Conservation (phyloP, 805 yeast genomes). For the Candida sonorensis region DNA sequence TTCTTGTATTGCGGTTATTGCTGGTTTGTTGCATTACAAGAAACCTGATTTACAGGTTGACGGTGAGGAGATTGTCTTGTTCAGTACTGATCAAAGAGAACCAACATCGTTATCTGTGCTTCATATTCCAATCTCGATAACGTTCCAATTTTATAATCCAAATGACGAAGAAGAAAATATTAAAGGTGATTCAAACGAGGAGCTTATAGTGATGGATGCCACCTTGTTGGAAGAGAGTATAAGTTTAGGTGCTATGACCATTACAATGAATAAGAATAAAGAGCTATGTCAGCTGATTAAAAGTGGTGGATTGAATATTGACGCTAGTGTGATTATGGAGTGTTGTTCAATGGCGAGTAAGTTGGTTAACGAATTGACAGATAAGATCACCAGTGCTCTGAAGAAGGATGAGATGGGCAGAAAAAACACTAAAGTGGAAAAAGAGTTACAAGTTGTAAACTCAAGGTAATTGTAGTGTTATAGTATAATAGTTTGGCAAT, state of each 20-base stretch:
- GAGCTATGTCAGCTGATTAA: conserved; percentile 88
- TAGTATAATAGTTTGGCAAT: too few relatives aligned
- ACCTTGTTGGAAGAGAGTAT: conserved; percentile 68
- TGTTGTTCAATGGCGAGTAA: conserved; percentile 61
- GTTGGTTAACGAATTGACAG: conserved; percentile 59
- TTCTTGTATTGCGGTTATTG: conserved; percentile 83
- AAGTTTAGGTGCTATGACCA: conserved; percentile 72
- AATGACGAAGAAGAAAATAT: conserved; percentile 57
- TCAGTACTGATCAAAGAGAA: conserved; percentile 68
- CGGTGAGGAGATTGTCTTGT: conserved; percentile 60
- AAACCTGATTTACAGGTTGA: conserved; percentile 77
- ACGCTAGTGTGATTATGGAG: conserved; percentile 59
- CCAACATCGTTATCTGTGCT: conserved; percentile 81
- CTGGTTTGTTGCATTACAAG: conserved; percentile 74
- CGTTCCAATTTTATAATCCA: conserved; percentile 81
- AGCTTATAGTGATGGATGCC: conserved; percentile 69
- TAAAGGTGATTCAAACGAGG: conserved; percentile 56
- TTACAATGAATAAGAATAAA: conserved; percentile 82
- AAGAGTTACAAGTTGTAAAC: conserved; percentile 27
- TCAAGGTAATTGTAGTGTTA: conserved; percentile 23
- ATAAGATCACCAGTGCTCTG: conserved; percentile 49
- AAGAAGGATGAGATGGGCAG: conserved; percentile 40
- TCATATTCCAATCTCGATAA: conserved; percentile 85
- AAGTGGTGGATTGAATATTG: conserved; percentile 84
- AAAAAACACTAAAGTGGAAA: conserved; percentile 13